Conservation (phyloP, 1,284 basidiomycete species). For the Fomes fomentarius region DNA sequence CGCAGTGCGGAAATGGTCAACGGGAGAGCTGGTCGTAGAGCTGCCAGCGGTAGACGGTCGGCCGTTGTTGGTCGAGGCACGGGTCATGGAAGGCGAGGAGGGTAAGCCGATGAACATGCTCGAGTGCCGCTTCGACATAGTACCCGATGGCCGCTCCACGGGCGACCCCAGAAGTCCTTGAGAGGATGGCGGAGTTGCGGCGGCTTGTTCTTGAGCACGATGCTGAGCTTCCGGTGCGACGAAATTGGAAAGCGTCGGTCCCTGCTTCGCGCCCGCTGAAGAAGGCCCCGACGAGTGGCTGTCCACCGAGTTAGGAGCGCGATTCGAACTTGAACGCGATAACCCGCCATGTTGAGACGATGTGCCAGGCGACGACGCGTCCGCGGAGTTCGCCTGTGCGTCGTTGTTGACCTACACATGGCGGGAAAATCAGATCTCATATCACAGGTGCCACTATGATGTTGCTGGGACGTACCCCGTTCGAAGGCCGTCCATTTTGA, state of each 20-base stretch:
- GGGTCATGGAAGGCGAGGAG: conserved; percentile 22
- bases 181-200: conserved; percentile 14
- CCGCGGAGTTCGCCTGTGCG: conserved; percentile 17
- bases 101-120: conserved; percentile 25
- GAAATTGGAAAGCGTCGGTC: conserved; percentile 12
- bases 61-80: conserved; percentile 13
- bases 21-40: conserved; percentile 20
- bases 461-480: conserved; percentile 16
- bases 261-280: conserved; percentile 14
- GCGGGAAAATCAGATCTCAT: background rate
- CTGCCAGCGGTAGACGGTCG: conserved; percentile 21
- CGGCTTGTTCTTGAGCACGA: conserved; percentile 21
- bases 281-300: conserved; percentile 18
- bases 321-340: conserved; percentile 20
- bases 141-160: conserved; percentile 16
- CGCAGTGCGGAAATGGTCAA: conserved; percentile 26
- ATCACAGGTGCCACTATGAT: too few species aligned
- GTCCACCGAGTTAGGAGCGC: conserved; percentile 17
- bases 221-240: conserved; percentile 18
- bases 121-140: conserved; percentile 23
- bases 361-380: conserved; percentile 19
- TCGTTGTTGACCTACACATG: conserved; percentile 7
- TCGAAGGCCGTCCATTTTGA: conserved; percentile 11
- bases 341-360: conserved; percentile 14
- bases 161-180: conserved; percentile 22